Conservation (phyloP, 495 filamentous ascomycete species). For the Penicillium subrubescens region DNA sequence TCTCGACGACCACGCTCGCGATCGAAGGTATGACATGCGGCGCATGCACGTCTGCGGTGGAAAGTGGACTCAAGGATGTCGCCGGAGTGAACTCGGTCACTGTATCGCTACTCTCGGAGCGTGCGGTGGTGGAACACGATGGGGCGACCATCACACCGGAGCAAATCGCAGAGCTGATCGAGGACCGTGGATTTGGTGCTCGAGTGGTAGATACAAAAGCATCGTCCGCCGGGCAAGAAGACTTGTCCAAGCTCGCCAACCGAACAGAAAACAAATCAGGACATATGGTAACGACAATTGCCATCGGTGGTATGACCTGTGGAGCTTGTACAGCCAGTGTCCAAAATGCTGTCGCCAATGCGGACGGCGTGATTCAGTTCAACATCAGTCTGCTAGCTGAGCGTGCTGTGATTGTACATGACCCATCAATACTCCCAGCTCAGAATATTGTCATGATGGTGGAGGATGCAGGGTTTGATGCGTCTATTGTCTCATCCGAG, state of each 20-base stretch:
- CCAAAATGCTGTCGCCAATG: conserved; percentile 75
- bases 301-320: conserved; percentile 94
- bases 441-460: conserved; percentile 68
- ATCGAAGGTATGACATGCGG: conserved; percentile 99
- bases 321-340: conserved; percentile 93
- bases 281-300: conserved; percentile 72
- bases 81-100: conserved; percentile 79
- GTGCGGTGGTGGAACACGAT: conserved; percentile 78
- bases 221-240: conserved; percentile 17
- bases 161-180: conserved; percentile 82
- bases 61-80: conserved; percentile 73
- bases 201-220: conserved; percentile 60
- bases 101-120: conserved; percentile 76
- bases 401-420: conserved; percentile 85
- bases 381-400: conserved; percentile 93
- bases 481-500: conserved; percentile 63
- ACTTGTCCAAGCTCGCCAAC: conserved; percentile 19
- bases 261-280: conserved; percentile 44
- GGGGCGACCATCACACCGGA: conserved; percentile 61
- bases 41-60: conserved; percentile 88
- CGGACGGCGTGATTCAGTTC: conserved; percentile 80
- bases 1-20: conserved; percentile 77
- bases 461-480: conserved; percentile 83
- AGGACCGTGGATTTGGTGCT: conserved; percentile 92
- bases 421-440: conserved; percentile 65